Percentiles rank a stretch among this genome's conserved stretches.
phyloP scores from a whole-genome alignment of 139 green algal genomes.

The Coelastrella sp. region DNA sequence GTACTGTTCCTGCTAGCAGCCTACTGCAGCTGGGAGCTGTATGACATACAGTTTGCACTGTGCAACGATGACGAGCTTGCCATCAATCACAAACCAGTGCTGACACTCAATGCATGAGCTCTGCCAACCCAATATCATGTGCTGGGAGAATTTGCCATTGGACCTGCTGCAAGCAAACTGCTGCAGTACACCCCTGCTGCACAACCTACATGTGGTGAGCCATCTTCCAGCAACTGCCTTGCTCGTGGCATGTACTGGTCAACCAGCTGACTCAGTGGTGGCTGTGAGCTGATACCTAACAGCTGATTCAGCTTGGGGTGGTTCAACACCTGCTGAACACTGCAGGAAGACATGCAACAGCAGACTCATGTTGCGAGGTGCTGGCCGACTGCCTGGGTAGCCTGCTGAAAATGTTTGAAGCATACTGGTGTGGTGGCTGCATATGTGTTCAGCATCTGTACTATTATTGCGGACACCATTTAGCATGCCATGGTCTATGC shows the following conservation, averaged over 20 bases:
- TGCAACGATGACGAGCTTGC: no score
- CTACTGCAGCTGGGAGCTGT: no score
- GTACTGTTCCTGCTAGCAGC: no score
- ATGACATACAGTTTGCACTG: no score
- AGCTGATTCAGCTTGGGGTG: not conserved
- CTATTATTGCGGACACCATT: no score
- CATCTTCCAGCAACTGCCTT: constrained; percentile 1
- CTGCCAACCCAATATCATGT: not conserved
- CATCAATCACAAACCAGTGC: no score
- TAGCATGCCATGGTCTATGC: no score
- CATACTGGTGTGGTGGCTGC: not conserved
- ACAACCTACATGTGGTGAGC: constrained; percentile 14
- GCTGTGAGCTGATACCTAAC: not conserved
- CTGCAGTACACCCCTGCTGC: not conserved
- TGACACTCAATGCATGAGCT: not conserved
- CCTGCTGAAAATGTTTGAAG: not conserved
- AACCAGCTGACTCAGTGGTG: not conserved
- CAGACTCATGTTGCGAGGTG: no score
- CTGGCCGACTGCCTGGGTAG: no score
- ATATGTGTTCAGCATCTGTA: no score
- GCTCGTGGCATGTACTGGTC: constrained; percentile 39
- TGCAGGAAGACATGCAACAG: not conserved
- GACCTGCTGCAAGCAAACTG: not conserved
- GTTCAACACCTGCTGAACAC: constrained; percentile 6
- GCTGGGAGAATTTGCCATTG: not conserved